phyloP scores from a whole-genome alignment of 305 asterid species.

The Lippia alba region DNA sequence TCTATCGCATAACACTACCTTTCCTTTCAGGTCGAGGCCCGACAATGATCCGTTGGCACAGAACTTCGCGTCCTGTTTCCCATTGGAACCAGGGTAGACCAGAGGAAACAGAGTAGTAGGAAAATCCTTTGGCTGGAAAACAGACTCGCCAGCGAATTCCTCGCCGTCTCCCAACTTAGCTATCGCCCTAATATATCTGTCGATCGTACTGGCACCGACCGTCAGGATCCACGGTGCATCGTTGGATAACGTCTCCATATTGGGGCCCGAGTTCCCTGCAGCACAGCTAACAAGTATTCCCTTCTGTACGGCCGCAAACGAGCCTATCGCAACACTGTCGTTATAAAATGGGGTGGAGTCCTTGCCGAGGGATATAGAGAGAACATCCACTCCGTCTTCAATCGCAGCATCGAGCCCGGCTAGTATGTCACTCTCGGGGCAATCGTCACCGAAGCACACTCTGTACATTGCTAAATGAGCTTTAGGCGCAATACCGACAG shows the following conservation, averaged over 20 bases:
- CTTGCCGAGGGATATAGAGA: slow-evolving; percentile 41
- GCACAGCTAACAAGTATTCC: slow-evolving; percentile 46
- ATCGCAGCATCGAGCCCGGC: slow-evolving; percentile 42
- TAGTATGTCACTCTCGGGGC: slow-evolving; percentile 36
- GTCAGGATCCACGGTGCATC: slow-evolving; percentile 53
- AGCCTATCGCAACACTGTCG: slow-evolving; percentile 31
- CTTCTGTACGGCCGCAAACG: slow-evolving; percentile 39
- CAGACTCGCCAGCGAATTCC: slow-evolving; percentile 38
- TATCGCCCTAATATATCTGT: slow-evolving; percentile 37
- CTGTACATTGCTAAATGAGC: slow-evolving; percentile 44
- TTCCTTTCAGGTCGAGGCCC: slow-evolving; percentile 35
- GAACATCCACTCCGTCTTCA: slow-evolving; percentile 43
- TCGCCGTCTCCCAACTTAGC: slow-evolving; percentile 34
- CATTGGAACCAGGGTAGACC: slow-evolving; percentile 40
- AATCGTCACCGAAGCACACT: slow-evolving; percentile 35
- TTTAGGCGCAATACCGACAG: slow-evolving; percentile 40
- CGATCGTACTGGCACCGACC: slow-evolving; percentile 49
- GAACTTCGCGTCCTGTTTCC: slow-evolving; percentile 21
- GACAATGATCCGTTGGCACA: slow-evolving; percentile 27
- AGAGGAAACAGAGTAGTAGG: slow-evolving; percentile 29
- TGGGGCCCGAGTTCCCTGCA: slow-evolving; percentile 50
- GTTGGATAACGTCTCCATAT: slow-evolving; percentile 24
- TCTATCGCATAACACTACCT: slow-evolving; percentile 42
- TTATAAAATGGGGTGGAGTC: slow-evolving; percentile 14
- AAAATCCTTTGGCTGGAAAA: slow-evolving; percentile 39